Base-by-base conservation (phyloP, 352 stramenopile genomes). In the Blastocystis hominis region DNA sequence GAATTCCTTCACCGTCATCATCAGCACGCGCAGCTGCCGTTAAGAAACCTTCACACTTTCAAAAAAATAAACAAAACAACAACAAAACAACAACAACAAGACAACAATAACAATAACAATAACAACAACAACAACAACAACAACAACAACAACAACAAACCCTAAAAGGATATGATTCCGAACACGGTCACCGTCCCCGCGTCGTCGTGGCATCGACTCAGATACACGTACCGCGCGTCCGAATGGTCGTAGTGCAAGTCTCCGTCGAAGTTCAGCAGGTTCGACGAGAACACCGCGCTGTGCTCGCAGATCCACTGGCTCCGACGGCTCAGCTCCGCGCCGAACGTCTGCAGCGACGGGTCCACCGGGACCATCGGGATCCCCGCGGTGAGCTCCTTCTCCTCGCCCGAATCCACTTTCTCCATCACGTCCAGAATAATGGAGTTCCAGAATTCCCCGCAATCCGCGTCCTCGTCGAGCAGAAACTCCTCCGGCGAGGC, bases 401-500 rank as follows among this genome's bases (percentile, higher is more conserved):
- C 68, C 24, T 47, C 42, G 3, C 34, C n/a, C 30, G n/a, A n/a
- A 9, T 78, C 68, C 53, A 40, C 24, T 17, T 78, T 61, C 30
- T 78, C 68, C 24, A 78, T 59, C 20, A 78, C 68, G 53, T 61
- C 47, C 17, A 78, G 30, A 30, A 78, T 46, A 5, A 78, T 42
- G 42, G 10, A 24, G 20, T 78, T 78, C 10, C n/a, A 78, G 53
- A 78, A 78, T 34, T 62, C 59, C n/a, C 68, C 68, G 47, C 68
- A 78, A 50, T 78, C 68, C 62, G 59, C 68, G 30, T 78, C 42
- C 46, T 44, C 44, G 47, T 78, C 68, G 42, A 78, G 53, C 62
- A 30, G 20, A 6, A 15, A 36, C 24, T 59, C 42, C 3, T 36
- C 36, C 24, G 44, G 42, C 20, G 44, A 63, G 6, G 68, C 59